Evolutionary conservation across 2,329 filamentous ascomycete genomes (phyloP).

Genomic region (Coniochaeta sp.): DNA sequence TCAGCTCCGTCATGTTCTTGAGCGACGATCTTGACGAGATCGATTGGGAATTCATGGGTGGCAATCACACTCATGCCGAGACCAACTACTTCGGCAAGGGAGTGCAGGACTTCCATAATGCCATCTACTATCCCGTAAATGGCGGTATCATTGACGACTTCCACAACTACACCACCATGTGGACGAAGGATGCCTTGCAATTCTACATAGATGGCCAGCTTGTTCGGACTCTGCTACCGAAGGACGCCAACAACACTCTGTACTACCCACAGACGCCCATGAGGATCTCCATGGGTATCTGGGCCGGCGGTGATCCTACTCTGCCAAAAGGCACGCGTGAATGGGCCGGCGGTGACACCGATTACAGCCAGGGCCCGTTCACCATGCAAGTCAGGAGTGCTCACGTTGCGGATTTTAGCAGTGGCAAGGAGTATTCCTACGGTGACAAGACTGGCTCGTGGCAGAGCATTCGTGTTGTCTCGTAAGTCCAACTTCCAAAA

Average conservation of each 20-base stretch:
- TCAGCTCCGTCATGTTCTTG: constrained; percentile 76
- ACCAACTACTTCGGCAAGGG: constrained; percentile 80
- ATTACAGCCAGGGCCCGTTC: constrained; percentile 60
- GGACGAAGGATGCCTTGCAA: constrained; percentile 59
- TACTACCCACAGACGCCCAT: constrained; percentile 73
- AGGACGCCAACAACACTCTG: constrained; percentile 52
- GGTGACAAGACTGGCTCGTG: constrained; percentile 53
- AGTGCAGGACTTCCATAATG: constrained; percentile 53
- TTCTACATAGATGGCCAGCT: constrained; percentile 63
- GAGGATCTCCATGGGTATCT: constrained; percentile 60
- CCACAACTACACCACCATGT: constrained; percentile 71
- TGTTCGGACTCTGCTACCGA: constrained; percentile 55
- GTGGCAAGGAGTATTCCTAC: constrained; percentile 58
- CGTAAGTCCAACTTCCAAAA: constrained; percentile 30
- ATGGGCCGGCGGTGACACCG: constrained; percentile 63
- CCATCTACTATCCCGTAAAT: constrained; percentile 47
- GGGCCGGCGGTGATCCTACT: constrained; percentile 52
- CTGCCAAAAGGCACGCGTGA: constrained; percentile 50
- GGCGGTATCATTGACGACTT: constrained; percentile 49
- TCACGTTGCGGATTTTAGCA: constrained; percentile 48
- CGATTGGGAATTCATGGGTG: constrained; percentile 77
- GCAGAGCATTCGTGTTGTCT: constrained; percentile 53
- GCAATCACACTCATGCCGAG: constrained; percentile 53
- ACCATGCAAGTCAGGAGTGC: constrained; percentile 65
- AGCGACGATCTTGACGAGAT: constrained; percentile 83